Evolutionary conservation across 2,329 filamentous ascomycete genomes (phyloP).

Genomic region (Fusarium tuaranense): DNA sequence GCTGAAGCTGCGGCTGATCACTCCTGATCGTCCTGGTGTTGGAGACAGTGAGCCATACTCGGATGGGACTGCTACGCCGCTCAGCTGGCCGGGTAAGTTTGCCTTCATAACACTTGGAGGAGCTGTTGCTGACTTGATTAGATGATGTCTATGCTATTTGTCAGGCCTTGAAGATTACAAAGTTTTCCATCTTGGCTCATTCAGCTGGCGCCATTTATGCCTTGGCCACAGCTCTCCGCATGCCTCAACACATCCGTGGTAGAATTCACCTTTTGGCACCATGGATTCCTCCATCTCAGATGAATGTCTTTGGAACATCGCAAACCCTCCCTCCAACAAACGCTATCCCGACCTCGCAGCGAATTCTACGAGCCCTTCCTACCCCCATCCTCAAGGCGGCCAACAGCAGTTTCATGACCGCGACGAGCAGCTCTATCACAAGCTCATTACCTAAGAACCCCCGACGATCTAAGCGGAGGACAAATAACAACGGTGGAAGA

Average conservation of each 20-base stretch:
- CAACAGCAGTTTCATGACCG: constrained; percentile 94
- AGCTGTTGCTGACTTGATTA: constrained; percentile 39
- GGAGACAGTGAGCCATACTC: constrained; percentile 90
- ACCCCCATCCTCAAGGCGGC: constrained; percentile 93
- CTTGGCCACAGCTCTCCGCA: constrained; percentile 91
- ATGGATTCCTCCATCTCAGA: constrained; percentile 96
- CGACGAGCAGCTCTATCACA: constrained; percentile 87
- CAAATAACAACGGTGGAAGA: constrained; percentile 55
- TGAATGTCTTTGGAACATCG: constrained; percentile 81
- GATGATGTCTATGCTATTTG: constrained; percentile 94
- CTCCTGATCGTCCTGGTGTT: constrained; percentile 92
- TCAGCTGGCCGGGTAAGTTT: constrained; percentile 89
- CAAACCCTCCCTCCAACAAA: constrained; percentile 83
- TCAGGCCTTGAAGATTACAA: constrained; percentile 89
- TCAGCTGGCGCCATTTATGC: constrained; percentile 99
- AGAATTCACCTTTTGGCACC: constrained; percentile 94
- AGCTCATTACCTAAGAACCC: constrained; percentile 78
- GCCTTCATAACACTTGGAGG: rapidly evolving
- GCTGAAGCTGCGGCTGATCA: constrained; percentile 89
- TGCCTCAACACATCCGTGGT: constrained; percentile 95
- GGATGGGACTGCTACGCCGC: constrained; percentile 84
- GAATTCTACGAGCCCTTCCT: constrained; percentile 88
- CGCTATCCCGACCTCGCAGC: constrained; percentile 90
- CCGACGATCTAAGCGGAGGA: constrained; percentile 70
- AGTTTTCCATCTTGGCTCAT: constrained; percentile 96